These are phyloP conservation scores for Globisporangium cylindrosporum DNA, from an alignment of 352 stramenopile species.

Conservation along the genomic window DNA sequence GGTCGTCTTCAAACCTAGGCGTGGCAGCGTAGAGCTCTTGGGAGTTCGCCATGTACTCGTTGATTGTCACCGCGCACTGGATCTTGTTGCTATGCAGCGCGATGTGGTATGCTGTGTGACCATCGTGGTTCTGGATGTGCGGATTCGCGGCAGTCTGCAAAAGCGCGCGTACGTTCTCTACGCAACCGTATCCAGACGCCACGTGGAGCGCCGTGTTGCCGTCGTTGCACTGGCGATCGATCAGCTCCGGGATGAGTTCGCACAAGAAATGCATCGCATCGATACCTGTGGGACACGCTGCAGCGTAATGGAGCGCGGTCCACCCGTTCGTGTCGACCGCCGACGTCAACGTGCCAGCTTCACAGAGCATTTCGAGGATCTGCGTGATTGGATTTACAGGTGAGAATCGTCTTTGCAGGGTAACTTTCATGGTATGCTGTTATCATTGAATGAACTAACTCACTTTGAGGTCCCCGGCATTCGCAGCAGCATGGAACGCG, in stretches of 20 bases:
- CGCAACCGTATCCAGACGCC: slow-evolving; percentile 52
- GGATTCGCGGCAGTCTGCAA: slow-evolving; percentile 60
- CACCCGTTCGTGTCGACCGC: slow-evolving; percentile 53
- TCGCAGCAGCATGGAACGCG: slow-evolving; percentile 56
- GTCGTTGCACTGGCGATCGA: slow-evolving; percentile 46
- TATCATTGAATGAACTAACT: neutral
- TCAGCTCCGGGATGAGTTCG: slow-evolving; percentile 40
- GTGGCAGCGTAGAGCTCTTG: slow-evolving; percentile 20
- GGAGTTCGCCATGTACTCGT: slow-evolving; percentile 50
- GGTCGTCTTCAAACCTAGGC: neutral
- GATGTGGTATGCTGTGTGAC: slow-evolving; percentile 48
- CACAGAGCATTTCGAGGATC: slow-evolving; percentile 51
- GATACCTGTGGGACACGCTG: slow-evolving; percentile 34
- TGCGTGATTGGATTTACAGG: slow-evolving; percentile 5
- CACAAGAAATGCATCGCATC: slow-evolving; percentile 56
- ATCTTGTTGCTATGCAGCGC: slow-evolving; percentile 61
- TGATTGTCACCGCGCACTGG: slow-evolving; percentile 43
- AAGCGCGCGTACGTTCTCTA: slow-evolving; percentile 44
- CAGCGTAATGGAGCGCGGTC: slow-evolving; percentile 63
- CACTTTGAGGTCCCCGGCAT: slow-evolving; percentile 48
- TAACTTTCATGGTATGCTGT: neutral
- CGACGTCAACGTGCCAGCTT: slow-evolving; percentile 30
- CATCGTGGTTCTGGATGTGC: slow-evolving; percentile 34
- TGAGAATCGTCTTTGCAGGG: neutral
- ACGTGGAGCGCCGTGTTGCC: slow-evolving; percentile 68